Base-by-base conservation (phyloP, 306 rosid species). In the Quercus robur region DNA sequence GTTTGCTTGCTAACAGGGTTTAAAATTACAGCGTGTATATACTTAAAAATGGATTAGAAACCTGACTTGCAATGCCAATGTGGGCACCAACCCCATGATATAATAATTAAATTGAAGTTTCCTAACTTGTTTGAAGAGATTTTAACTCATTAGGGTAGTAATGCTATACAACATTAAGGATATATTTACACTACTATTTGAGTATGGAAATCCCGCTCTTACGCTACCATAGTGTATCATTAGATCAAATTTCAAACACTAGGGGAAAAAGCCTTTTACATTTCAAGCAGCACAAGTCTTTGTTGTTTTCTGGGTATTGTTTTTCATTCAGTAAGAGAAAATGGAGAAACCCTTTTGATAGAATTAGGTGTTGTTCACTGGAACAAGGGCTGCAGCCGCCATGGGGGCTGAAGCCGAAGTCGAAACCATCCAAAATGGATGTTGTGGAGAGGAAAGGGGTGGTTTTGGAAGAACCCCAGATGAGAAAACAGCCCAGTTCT, bases 151-250 rank as follows among this genome's bases (percentile, higher is more conserved):
- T 23, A 23, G 25, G 25, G 25, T 23, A 23, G 25, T 23, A 23
- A 23, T 23, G 25, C 25, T 23, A 23, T 23, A 23, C 25, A 23
- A 1, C 25, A 23, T 23, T 23, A 23, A 23, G 25, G 25, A 23
- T 23, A 23, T 23, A 23, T 23, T 23, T 23, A 23, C 25, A 23
- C 26, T 41, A 51, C 35, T 56, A 69, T 17, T 26, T 21, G 64
- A 44, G 55, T 72, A 92, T 94, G 97, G 97, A 90, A 80, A 44
- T 86, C 28, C 86, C 98, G 14, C 79, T 90, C 56, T 77, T 84
- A n/a, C 75, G 82, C 61, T 85, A 75, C 86, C 86, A 85, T 25
- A 83, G 66, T 25, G 4, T 75, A 2, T 38, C 86, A 1, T 44
- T 78, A 20, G 88, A 86, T 73, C 89, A 74, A 20, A 70, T 76